Conservation (phyloP, 1,284 basidiomycete species). For the Malassezia furfur region DNA sequence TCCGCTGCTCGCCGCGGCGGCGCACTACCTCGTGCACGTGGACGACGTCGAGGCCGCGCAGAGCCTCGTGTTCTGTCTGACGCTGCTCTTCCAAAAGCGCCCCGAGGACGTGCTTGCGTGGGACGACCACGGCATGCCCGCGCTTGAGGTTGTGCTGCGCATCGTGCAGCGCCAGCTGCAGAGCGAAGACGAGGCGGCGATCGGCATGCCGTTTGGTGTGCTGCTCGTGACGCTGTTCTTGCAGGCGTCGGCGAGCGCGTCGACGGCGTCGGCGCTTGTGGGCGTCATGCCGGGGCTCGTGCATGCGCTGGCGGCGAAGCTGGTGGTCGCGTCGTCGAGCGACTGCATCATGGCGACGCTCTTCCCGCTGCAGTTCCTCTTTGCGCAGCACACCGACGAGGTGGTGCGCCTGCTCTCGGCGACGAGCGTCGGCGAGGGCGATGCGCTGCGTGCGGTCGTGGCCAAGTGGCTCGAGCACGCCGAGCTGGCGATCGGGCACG, state of each 20-base stretch:
- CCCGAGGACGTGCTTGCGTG: conserved; percentile 65
- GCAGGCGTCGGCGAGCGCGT: conserved; percentile 63
- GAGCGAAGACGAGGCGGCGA: conserved; percentile 52
- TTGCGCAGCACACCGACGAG: conserved; percentile 53
- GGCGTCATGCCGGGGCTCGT: conserved; percentile 77
- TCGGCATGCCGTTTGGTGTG: conserved; percentile 83
- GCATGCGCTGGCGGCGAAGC: conserved; percentile 68
- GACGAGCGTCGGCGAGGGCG: conserved; percentile 20
- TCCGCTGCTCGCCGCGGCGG: conserved; percentile 21
- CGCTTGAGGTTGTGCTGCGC: conserved; percentile 30
- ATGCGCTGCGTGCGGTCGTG: conserved; percentile 68
- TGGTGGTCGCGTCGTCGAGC: conserved; percentile 72
- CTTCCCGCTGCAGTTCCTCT: conserved; percentile 82
- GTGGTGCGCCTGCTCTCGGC: conserved; percentile 39
- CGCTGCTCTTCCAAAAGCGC: conserved; percentile 76
- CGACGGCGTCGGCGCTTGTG: conserved; percentile 34
- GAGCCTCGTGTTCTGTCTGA: conserved; percentile 74
- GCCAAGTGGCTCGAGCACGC: conserved; percentile 87
- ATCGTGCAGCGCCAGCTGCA: conserved; percentile 32
- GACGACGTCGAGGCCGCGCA: conserved; percentile 49
- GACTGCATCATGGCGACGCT: conserved; percentile 72
- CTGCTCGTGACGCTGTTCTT: conserved; percentile 84
- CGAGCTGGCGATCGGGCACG: conserved; percentile 85
- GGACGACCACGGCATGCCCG: conserved; percentile 12
- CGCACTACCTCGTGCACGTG: conserved; percentile 20